Percentiles rank a stretch among this genome's conserved stretches.
phyloP scores from a whole-genome alignment of 2,329 filamentous ascomycete genomes.

The Lithohypha guttulata region DNA sequence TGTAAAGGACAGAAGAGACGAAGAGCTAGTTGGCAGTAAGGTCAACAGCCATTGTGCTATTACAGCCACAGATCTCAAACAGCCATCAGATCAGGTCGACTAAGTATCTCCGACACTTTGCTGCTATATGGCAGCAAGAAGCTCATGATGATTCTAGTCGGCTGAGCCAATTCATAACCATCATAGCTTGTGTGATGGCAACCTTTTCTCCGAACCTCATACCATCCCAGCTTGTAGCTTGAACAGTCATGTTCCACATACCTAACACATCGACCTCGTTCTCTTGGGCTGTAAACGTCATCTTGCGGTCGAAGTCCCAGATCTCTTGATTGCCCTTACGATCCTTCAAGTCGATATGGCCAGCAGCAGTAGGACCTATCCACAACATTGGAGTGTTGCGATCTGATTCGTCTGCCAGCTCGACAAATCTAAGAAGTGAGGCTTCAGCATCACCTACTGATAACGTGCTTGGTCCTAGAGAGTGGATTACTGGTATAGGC shows the following conservation, averaged over 20 bases:
- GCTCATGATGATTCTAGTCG: conserved; percentile 11
- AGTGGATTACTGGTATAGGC: conserved; percentile 32
- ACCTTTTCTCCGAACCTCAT: conserved; percentile 31
- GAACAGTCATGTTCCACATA: conserved; percentile 35
- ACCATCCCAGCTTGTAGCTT: conserved; percentile 31
- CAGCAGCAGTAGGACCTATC: conserved; percentile 31
- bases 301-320: conserved; percentile 32
- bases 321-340: conserved; percentile 27
- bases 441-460: conserved; percentile 24
- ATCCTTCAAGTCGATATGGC: conserved; percentile 27
- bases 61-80: too few species aligned
- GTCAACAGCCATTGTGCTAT: too few species aligned
- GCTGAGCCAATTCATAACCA: conserved; percentile 26
- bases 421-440: conserved; percentile 33
- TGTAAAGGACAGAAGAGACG: too few species aligned
- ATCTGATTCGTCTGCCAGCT: conserved; percentile 26
- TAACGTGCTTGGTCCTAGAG: conserved; percentile 27
- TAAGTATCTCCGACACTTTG: too few species aligned
- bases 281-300: conserved; percentile 25
- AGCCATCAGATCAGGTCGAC: too few species aligned
- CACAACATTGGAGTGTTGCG: conserved; percentile 34
- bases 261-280: conserved; percentile 32
- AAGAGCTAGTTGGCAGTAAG: too few species aligned
- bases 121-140: too few species aligned
- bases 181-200: conserved; percentile 35